A percentile compares a stretch with the other conserved stretches of the same genome.
Conservation (phyloP, 2,329 filamentous ascomycete species). For the Raffaelea ambrosiae region DNA sequence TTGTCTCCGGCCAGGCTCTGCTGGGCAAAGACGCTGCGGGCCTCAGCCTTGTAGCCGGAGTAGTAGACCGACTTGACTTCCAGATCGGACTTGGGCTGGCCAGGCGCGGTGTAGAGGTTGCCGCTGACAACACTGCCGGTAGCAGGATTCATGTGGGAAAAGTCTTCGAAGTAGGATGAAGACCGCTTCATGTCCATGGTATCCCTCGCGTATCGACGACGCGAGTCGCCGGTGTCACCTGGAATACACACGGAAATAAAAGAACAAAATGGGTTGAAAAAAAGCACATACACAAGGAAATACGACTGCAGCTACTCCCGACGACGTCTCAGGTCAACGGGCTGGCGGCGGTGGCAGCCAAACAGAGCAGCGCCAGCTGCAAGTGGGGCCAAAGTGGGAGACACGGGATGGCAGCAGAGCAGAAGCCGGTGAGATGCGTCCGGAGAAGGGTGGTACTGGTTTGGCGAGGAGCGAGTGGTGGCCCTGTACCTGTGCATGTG, state of each 20-base stretch:
- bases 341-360: background rate
- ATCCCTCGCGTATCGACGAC: background rate
- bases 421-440: background rate
- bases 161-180: slow-evolving; percentile 8
- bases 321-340: background rate
- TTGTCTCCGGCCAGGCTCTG: background rate
- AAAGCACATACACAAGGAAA: background rate
- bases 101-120: slow-evolving; percentile 2
- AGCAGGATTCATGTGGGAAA: slow-evolving; percentile 1
- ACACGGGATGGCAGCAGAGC: background rate
- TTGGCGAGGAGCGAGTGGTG: background rate
- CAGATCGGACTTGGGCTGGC: background rate
- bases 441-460: background rate
- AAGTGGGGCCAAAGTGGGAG: background rate
- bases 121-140: background rate
- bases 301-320: background rate
- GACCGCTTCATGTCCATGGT: slow-evolving; percentile 11
- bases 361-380: background rate
- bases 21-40: background rate
- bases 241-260: slow-evolving; percentile 1
- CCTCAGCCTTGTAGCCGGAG: background rate
- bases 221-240: slow-evolving; percentile 6
- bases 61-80: background rate
- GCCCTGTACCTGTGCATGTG: background rate
- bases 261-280: background rate